Base-by-base conservation (phyloP, 805 yeast species). In the Hanseniaspora lindneri region DNA sequence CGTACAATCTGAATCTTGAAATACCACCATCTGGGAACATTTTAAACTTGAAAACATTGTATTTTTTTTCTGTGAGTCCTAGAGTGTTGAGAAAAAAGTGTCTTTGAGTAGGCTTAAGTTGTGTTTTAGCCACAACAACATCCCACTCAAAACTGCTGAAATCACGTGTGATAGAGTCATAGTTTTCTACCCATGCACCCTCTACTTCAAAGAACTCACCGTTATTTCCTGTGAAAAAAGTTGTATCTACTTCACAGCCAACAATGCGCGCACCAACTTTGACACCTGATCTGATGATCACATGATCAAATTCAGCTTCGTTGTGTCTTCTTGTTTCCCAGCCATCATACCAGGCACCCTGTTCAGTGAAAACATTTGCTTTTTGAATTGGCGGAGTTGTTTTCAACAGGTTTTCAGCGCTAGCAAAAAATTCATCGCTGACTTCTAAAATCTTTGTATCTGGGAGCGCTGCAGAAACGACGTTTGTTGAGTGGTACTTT, bases 11-110 rank as follows among this genome's bases (percentile, higher is more conserved):
- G 71, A 89, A 88, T 54, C 98, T 75, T 9, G 96, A 95, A 65
- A 89, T 88, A 24, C 98, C 98, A 47, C 98, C 98, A 63, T 89
- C 97, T 23, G 98, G 97, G 66, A 82, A 89, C 95, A 86, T 87
- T 67, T 79, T 79, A 60, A 89, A 72, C 57, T 88, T 75, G 34
- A 80, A 81, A 60, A 86, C 92, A 27, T 92, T 83, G 67, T 75
- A 89, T 33, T 73, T 72, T 35, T 70, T 64, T 3, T 64, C 63
- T n/a, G 95, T 84, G 46, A 78, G 60, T 1, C 66, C 65, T 2
- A 62, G 56, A 10, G 67, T 70, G 53, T 92, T 75, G 29, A 75
- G 69, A 63, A 87, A 86, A 60, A 84, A 88, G 59, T 87, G 95
- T 59, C 77, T 77, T 64, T 82, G 92, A 8, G 81, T 70, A 5